Base-by-base conservation (phyloP, 257 asterid genomes). In the Orobanche coerulescens region DNA sequence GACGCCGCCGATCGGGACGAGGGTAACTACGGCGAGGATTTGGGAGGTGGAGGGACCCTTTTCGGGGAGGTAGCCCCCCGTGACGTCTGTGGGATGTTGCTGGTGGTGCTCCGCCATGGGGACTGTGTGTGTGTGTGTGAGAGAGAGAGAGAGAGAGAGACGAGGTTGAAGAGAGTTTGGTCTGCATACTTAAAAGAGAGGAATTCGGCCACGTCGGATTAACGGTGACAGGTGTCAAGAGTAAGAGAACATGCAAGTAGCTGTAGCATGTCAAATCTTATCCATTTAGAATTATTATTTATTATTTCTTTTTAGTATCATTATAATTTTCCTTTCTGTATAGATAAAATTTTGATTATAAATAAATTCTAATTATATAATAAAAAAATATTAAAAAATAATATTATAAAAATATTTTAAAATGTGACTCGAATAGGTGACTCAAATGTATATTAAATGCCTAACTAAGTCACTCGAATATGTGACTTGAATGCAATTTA, bases 1-100 rank as follows among this genome's bases (percentile, higher is more conserved):
- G 48, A 46, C 22, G 6, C 77, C 83, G 30, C 87, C 96, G 23
- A 84, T 26, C 4, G 96, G 91, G 70, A 87, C 66, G 60, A 85
- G 91, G 4, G 85, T 73, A 33, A 75, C 82, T 11, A 81, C 81
- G 44, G 86, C 82, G 15, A 87, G 65, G 24, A 80, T 19, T 71
- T 80, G 83, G 15, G 80, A 60, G 44, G 84, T 72, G 48, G 84
- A 61, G 9, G 93, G 87, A 6, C 71, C 65, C 34, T 59, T 70
- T 1, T 69, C 70, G 13, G 65, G 76, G 50, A 72, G 65, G 57
- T 63, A 49, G 66, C 73, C 59, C 36, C 48, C 61, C 62, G 64
- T 25, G 20, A 40, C 59, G 12, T 50, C 76, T 10, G 62, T 14
- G 4, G 65, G 53, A 23, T 16, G 25, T 25, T 61, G 73, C 16